Percentiles rank a stretch among this genome's conserved stretches.
phyloP scores from a whole-genome alignment of 1,284 basidiomycete genomes.

The Cryptococcus sp. region DNA sequence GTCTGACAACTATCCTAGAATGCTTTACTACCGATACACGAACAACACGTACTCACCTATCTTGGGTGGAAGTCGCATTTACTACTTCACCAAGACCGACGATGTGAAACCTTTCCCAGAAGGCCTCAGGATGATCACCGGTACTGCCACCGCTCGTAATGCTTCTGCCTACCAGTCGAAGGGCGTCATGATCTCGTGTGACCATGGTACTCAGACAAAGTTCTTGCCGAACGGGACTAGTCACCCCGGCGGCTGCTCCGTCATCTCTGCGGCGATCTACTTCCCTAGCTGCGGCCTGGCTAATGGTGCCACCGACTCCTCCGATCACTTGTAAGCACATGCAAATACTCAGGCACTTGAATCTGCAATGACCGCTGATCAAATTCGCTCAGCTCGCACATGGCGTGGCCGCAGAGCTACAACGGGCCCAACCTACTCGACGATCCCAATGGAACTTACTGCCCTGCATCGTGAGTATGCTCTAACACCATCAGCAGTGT shows the following conservation, averaged over 20 bases:
- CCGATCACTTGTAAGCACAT: slow-evolving; percentile 43
- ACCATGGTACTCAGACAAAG: slow-evolving; percentile 24
- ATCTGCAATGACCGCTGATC: neutral
- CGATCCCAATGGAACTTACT: slow-evolving; percentile 25
- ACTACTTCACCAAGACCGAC: slow-evolving; percentile 42
- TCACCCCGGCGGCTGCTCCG: slow-evolving; percentile 32
- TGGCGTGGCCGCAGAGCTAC: slow-evolving; percentile 42
- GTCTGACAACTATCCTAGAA: slow-evolving; percentile 15
- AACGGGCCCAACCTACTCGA: slow-evolving; percentile 20
- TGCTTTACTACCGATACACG: slow-evolving; percentile 31
- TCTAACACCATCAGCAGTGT: neutral
- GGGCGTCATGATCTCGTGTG: slow-evolving; percentile 37
- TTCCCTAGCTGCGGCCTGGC: slow-evolving; percentile 47
- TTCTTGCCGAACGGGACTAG: slow-evolving; percentile 41
- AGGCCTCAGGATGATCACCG: slow-evolving; percentile 48
- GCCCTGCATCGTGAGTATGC: slow-evolving; percentile 32
- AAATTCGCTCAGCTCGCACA: slow-evolving; percentile 36
- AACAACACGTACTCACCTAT: slow-evolving; percentile 38
- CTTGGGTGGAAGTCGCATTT: slow-evolving; percentile 37
- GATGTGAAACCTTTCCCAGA: slow-evolving; percentile 48
- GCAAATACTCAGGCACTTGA: neutral
- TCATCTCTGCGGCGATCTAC: slow-evolving; percentile 28
- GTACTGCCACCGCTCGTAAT: slow-evolving; percentile 30
- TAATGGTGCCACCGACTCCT: slow-evolving; percentile 32
- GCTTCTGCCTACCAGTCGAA: slow-evolving; percentile 11